Conservation (phyloP, 2,329 filamentous ascomycete genomes). For the Fonsecaea nubica region DNA sequence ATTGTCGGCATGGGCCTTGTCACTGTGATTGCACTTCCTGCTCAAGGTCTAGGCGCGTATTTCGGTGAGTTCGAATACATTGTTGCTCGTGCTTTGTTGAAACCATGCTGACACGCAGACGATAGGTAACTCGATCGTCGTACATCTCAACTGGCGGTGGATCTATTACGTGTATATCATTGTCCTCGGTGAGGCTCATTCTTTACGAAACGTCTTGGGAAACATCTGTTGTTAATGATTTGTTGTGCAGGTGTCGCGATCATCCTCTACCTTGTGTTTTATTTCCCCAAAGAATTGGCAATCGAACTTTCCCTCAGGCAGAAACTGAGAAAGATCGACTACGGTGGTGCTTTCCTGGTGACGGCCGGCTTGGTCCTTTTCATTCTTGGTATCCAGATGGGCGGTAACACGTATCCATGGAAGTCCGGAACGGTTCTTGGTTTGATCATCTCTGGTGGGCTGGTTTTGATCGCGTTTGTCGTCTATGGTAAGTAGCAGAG, state of each 20-base stretch:
- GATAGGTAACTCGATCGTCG: background rate
- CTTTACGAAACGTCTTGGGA: slow-evolving; percentile 31
- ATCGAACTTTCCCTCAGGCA: slow-evolving; percentile 45
- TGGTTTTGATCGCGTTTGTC: slow-evolving; percentile 38
- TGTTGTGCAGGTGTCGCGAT: slow-evolving; percentile 44
- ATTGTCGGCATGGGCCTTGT: background rate
- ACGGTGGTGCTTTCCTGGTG: slow-evolving; percentile 42
- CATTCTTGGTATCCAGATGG: slow-evolving; percentile 41
- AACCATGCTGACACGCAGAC: background rate
- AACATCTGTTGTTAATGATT: no score
- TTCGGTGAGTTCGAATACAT: slow-evolving; percentile 21
- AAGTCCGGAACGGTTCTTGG: slow-evolving; percentile 40
- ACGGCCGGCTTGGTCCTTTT: slow-evolving; percentile 41
- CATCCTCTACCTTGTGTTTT: slow-evolving; percentile 52
- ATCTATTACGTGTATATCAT: slow-evolving; percentile 52
- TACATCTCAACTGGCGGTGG: slow-evolving; percentile 39
- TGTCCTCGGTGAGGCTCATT: slow-evolving; percentile 40
- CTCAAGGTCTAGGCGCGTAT: background rate
- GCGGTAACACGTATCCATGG: slow-evolving; percentile 29
- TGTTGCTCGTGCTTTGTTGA: background rate
- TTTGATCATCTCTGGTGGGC: slow-evolving; percentile 40
- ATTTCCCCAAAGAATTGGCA: slow-evolving; percentile 47
- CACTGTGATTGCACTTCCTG: background rate
- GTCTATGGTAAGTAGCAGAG: slow-evolving; percentile 33
- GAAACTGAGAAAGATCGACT: slow-evolving; percentile 44